phyloP scores from a whole-genome alignment of 2,329 filamentous ascomycete genomes.

The Alternaria ventricosa region DNA sequence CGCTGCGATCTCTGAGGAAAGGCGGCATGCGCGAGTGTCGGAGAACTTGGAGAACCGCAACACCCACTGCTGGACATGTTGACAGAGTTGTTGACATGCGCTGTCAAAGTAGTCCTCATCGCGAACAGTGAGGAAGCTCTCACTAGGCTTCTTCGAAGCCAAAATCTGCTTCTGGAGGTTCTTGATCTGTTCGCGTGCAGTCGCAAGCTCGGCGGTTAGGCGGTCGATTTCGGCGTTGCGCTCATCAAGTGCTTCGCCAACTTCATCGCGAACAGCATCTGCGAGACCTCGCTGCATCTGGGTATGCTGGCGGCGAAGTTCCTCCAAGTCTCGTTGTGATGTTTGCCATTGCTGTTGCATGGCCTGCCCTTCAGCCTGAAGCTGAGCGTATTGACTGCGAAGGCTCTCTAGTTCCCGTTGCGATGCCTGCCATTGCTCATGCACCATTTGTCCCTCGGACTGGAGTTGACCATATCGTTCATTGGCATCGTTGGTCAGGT shows the following conservation, averaged over 20 bases:
- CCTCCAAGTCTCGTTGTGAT: conserved; percentile 72
- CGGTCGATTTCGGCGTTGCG: conserved; percentile 85
- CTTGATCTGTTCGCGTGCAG: conserved; percentile 68
- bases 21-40: conserved; percentile 84
- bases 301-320: conserved; percentile 68
- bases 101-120: conserved; percentile 96
- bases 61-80: conserved; percentile 97
- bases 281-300: conserved; percentile 69
- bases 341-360: conserved; percentile 63
- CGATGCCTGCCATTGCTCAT: neutral
- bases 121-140: conserved; percentile 78
- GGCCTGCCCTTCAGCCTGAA: conserved; percentile 69
- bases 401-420: neutral
- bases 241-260: conserved; percentile 71
- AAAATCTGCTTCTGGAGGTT: conserved; percentile 66
- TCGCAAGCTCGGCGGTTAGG: conserved; percentile 78
- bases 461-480: conserved; percentile 73
- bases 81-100: conserved; percentile 91
- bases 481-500: conserved; percentile 77
- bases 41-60: conserved; percentile 97
- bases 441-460: conserved; percentile 13
- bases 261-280: conserved; percentile 65
- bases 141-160: conserved; percentile 61
- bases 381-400: conserved; percentile 63
- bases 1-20: conserved; percentile 83